Evolutionary conservation across 192 early-diverging fungal species (phyloP), one percentile per base, ranked within the genome.

Genomic region (Piromyces finnis): DNA sequence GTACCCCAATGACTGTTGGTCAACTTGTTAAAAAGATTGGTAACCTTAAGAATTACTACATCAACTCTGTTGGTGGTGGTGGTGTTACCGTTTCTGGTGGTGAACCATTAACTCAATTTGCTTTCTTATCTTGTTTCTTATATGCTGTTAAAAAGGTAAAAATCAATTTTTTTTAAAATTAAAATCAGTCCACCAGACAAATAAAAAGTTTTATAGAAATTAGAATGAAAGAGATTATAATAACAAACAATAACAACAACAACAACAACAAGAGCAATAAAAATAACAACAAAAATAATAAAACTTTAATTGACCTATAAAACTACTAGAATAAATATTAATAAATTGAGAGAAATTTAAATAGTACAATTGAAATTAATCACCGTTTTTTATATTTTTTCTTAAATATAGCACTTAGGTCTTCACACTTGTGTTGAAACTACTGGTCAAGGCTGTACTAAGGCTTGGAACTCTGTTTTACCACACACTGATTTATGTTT

Each of bases 391-490:
- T n/a, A n/a, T n/a, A n/a, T n/a, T n/a, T n/a, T n/a, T n/a, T n/a
- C n/a, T n/a, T n/a, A n/a, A n/a, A n/a, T n/a, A 68, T 68, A 68
- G 82, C 79, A 82, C 26, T 82, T 82, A 29, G 15, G 15, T 30
- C 82, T 82, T 37, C 80, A 82, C 32, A 82, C 82, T 15, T 82
- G 82, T 37, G 82, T 82, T 32, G 82, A 82, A 79, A 82, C 82
- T 18, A 82, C 82, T 30, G 82, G 82, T 29, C 82, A 81, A 79
- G 82, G 41, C 18, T 29, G 82, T 37, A 82, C 39, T 59, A 39
- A 77, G 22, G 82, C 82, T 7, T 32, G 78, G 82, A 82, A 82
- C 12, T 78, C 82, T 14, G 82, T 82, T 26, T 37, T 82, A 79
- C 82, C 82, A 59, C 79, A 81, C 12, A 83, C 82, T 28, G 82